These are phyloP conservation scores for Talaromyces wortmannii DNA, from an alignment of 495 filamentous ascomycete species.

Conservation along the genomic window DNA sequence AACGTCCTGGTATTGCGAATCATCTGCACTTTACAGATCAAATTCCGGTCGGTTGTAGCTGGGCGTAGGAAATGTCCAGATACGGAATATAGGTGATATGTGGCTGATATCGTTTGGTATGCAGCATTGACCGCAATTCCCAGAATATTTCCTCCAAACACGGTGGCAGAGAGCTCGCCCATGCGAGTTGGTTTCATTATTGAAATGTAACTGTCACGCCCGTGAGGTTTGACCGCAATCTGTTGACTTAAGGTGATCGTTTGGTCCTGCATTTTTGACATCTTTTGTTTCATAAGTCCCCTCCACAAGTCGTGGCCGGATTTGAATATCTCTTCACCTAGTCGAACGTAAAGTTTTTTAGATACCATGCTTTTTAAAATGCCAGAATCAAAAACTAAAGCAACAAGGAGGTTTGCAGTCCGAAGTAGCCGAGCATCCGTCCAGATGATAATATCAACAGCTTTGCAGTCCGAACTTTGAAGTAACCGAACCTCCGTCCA, in stretches of 20 bases:
- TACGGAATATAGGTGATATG: constrained; percentile 8
- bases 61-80: constrained; percentile 6
- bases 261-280: background rate
- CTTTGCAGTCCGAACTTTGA: no score
- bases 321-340: background rate
- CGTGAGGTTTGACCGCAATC: constrained; percentile 4
- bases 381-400: background rate
- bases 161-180: constrained; percentile 3
- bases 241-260: constrained; percentile 4
- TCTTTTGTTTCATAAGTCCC: background rate
- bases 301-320: background rate
- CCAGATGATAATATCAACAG: no score
- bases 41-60: background rate
- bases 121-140: constrained; percentile 9
- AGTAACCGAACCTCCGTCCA: no score
- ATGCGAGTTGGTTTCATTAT: constrained; percentile 3
- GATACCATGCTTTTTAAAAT: background rate
- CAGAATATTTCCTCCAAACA: constrained; percentile 8
- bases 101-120: constrained; percentile 4
- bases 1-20: constrained; percentile 6
- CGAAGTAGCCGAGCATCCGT: no score
- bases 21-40: constrained; percentile 5
- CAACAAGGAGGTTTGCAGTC: background rate
- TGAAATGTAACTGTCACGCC: constrained; percentile 2
- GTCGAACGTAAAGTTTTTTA: background rate